These are phyloP conservation scores for Melanomma pulvis-pyrius DNA, from an alignment of 495 filamentous ascomycete genomes.

Conservation along the genomic window DNA sequence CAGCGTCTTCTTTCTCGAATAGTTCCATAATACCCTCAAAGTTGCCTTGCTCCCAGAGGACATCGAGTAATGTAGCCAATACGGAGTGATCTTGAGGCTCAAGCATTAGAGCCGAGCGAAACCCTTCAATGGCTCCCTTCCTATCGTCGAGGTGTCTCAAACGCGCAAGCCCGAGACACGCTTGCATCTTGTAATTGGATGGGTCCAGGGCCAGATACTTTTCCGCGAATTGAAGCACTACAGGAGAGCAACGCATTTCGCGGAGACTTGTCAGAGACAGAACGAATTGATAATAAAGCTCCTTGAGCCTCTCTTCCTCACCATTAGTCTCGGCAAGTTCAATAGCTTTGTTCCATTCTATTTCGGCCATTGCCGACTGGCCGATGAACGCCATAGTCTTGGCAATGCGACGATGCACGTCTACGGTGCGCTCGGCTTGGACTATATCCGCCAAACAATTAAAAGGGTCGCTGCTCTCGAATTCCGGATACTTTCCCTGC, in stretches of 20 bases:
- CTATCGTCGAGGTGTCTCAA: neutral
- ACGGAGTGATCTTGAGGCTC: constrained; percentile 1
- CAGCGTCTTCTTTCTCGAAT: neutral
- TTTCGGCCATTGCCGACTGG: neutral
- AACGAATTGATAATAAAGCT: constrained; percentile 1
- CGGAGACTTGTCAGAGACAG: neutral
- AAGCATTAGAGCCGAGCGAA: neutral
- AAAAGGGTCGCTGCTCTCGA: neutral
- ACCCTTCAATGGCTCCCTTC: neutral
- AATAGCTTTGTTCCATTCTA: constrained; percentile 3
- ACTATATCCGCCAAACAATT: neutral
- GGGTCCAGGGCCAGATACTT: neutral
- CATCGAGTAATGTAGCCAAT: neutral
- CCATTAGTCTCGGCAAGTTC: neutral
- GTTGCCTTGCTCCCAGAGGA: neutral
- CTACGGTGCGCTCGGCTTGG: neutral
- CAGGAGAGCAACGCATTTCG: neutral
- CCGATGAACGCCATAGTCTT: constrained; percentile 1
- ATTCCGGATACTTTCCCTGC: neutral
- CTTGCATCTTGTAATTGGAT: constrained; percentile 4
- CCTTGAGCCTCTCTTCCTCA: neutral
- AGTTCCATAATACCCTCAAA: neutral
- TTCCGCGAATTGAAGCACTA: neutral
- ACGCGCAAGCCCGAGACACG: neutral
- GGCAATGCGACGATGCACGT: constrained; percentile 1